Conservation (phyloP, 257 asterid species). For the Leptodermis oblonga region DNA sequence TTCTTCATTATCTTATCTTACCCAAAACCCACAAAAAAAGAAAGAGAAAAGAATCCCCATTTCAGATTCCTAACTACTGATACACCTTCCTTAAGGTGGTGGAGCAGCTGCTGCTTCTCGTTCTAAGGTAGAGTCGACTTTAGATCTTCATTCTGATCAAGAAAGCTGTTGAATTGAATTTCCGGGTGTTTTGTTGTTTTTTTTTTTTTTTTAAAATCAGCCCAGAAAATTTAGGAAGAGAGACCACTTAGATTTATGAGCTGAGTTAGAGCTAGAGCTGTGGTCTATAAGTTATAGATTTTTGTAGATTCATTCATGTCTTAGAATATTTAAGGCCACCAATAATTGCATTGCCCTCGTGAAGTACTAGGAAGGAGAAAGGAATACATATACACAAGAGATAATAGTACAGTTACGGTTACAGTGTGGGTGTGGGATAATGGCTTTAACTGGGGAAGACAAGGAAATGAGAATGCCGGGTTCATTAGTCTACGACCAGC, state of each 20-base stretch:
- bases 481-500: constrained; percentile 25
- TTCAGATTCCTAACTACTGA: not conserved
- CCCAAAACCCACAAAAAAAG: no score
- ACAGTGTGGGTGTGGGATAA: not conserved
- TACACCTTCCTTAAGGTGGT: constrained; percentile 6
- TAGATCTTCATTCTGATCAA: constrained; percentile 14
- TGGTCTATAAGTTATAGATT: not conserved
- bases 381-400: no score
- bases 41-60: not conserved
- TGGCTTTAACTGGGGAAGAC: constrained; percentile 49
- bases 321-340: not conserved
- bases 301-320: not conserved
- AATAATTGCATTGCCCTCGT: not conserved
- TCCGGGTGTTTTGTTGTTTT: constrained; percentile 13
- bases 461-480: constrained; percentile 36
- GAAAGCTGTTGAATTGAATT: constrained; percentile 16
- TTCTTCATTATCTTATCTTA: not conserved
- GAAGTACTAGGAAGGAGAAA: not conserved
- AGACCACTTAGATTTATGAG: not conserved
- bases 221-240: not conserved
- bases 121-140: constrained; percentile 21
- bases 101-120: constrained; percentile 16
- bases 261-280: not conserved
- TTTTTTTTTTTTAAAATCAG: constrained; percentile 21
- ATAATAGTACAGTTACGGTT: not conserved